Percentiles rank a stretch among this genome's conserved stretches.
Evolutionary conservation across 441 rosid genomes (phyloP).

Genomic region (Macaranga tanarius): DNA sequence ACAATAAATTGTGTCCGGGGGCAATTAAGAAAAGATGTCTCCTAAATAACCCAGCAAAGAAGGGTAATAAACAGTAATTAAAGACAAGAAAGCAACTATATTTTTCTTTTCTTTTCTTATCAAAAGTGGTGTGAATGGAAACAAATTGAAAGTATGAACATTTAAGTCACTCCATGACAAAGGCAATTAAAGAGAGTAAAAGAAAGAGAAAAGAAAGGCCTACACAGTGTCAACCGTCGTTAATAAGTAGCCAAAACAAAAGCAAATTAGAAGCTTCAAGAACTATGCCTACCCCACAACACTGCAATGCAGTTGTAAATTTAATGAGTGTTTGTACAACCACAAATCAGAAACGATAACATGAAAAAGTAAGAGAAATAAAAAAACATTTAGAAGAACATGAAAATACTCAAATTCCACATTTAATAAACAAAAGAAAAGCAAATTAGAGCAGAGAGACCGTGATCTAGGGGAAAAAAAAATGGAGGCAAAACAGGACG

Average conservation of each 20-base stretch:
- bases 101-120: constrained; percentile 15
- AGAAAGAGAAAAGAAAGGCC: constrained; percentile 23
- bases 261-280: constrained; percentile 17
- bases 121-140: constrained; percentile 33
- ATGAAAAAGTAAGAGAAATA: neutral
- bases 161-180: constrained; percentile 29
- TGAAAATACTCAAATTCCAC: constrained; percentile 15
- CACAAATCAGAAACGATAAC: constrained; percentile 2
- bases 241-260: constrained; percentile 25
- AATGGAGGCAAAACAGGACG: neutral
- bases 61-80: constrained; percentile 36
- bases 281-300: constrained; percentile 38
- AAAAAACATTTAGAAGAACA: neutral
- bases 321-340: constrained; percentile 27
- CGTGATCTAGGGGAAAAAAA: constrained; percentile 9
- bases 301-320: constrained; percentile 32
- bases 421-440: constrained; percentile 6
- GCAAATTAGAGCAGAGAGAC: constrained; percentile 4
- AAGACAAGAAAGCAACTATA: constrained; percentile 37
- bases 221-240: constrained; percentile 23
- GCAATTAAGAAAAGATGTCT: constrained; percentile 25
- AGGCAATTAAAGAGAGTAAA: constrained; percentile 39
- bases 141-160: constrained; percentile 33
- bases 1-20: constrained; percentile 34
- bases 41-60: constrained; percentile 30